Evolutionary conservation across 192 early-diverging fungal genomes (phyloP).

Genomic region (Allomyces javanicus): DNA sequence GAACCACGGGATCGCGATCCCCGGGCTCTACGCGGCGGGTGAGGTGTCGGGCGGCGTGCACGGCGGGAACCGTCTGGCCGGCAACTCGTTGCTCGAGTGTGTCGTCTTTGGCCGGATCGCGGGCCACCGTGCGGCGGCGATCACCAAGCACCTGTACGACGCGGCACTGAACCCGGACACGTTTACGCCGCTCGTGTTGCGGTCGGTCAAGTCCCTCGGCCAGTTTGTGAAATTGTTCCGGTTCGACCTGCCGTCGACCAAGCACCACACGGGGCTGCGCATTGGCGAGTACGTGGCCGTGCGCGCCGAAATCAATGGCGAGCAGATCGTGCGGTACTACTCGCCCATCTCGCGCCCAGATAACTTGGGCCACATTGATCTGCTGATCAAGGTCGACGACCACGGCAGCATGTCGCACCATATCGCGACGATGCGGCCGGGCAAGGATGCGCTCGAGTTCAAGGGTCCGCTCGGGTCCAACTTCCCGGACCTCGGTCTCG

Average conservation of each 20-base stretch:
- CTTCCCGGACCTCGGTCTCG: background rate
- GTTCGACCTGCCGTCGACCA: background rate
- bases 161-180: background rate
- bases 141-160: background rate
- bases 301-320: background rate
- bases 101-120: slow-evolving; percentile 91
- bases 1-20: slow-evolving; percentile 30
- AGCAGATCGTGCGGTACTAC: background rate
- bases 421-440: background rate
- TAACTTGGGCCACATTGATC: background rate
- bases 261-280: background rate
- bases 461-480: background rate
- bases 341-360: background rate
- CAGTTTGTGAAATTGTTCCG: background rate
- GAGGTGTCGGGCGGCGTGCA: slow-evolving; percentile 93
- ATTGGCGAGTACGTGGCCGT: slow-evolving; percentile 1
- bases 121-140: slow-evolving; percentile 24
- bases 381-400: background rate
- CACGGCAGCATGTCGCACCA: background rate
- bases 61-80: slow-evolving; percentile 88
- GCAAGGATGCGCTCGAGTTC: background rate
- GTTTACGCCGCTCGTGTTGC: background rate
- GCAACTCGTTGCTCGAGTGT: slow-evolving; percentile 81
- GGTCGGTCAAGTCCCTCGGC: background rate
- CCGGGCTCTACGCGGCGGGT: slow-evolving; percentile 74